Evolutionary conservation across 495 filamentous ascomycete genomes (phyloP).

Genomic region (Oleoguttula mirabilis): DNA sequence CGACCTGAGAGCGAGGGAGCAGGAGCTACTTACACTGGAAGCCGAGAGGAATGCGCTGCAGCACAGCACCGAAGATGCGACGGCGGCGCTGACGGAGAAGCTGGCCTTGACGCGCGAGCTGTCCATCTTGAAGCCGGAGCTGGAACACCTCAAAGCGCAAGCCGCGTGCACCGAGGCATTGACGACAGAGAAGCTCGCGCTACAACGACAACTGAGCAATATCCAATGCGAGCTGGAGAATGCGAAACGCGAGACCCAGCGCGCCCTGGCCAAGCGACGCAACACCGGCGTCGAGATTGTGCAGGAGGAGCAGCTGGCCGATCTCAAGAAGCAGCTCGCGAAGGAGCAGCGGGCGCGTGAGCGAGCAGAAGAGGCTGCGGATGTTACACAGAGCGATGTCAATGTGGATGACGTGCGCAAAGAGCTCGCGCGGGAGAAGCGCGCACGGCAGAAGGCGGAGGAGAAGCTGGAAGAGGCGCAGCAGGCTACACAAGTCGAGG

Average conservation of each 20-base stretch:
- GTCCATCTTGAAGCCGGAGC: constrained; percentile 55
- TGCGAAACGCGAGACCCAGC: constrained; percentile 57
- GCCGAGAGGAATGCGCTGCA: constrained; percentile 55
- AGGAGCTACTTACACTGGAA: constrained; percentile 53
- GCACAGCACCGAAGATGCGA: constrained; percentile 49
- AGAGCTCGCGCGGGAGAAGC: constrained; percentile 41
- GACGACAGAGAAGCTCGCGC: constrained; percentile 59
- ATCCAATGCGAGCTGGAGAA: constrained; percentile 70
- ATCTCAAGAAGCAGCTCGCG: constrained; percentile 38
- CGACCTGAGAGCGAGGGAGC: constrained; percentile 41
- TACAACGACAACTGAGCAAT: constrained; percentile 62
- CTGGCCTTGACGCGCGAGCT: constrained; percentile 60
- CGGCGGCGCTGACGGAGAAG: constrained; percentile 65
- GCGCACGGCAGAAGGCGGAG: constrained; percentile 21
- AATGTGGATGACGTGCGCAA: constrained; percentile 39
- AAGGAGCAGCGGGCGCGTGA: constrained; percentile 36
- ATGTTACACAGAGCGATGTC: constrained; percentile 26
- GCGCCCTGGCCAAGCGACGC: constrained; percentile 38
- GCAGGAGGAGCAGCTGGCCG: constrained; percentile 35
- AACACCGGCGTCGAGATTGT: constrained; percentile 21
- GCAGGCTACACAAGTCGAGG: constrained; percentile 28
- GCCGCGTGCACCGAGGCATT: constrained; percentile 50
- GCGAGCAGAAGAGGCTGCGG: constrained; percentile 19
- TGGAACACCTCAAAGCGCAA: constrained; percentile 67
- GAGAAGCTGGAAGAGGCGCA: constrained; percentile 18